Conservation (phyloP, 176 grass and related monocot species). For the Rhynchospora breviuscula region DNA sequence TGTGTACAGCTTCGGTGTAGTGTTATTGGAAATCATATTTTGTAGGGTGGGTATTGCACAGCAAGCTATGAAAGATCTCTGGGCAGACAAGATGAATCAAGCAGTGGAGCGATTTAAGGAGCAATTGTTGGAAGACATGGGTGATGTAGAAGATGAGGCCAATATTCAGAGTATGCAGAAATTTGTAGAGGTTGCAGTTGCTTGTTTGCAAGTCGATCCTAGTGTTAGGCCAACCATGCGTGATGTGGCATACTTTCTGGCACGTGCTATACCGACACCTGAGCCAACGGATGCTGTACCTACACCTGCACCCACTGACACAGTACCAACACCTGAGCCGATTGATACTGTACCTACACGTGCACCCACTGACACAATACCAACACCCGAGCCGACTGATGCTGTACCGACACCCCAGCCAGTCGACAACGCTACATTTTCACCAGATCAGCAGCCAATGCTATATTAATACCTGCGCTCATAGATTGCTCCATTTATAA, state of each 20-base stretch:
- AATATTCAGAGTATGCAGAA: background rate
- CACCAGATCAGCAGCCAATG: no score
- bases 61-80: background rate
- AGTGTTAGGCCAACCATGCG: background rate
- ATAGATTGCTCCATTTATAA: no score
- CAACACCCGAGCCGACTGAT: no score
- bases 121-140: background rate
- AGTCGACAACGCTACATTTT: no score
- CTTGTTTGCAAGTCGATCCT: background rate
- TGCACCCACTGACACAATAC: no score
- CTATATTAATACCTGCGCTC: no score
- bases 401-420: no score
- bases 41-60: background rate
- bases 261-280: background rate
- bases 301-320: no score
- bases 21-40: slow-evolving; percentile 31
- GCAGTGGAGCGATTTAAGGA: no score
- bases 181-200: background rate
- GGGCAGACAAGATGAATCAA: background rate
- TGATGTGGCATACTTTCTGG: background rate
- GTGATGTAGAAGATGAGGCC: background rate
- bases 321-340: no score
- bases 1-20: slow-evolving; percentile 37
- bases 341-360: no score
- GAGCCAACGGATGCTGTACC: no score